phyloP scores from a whole-genome alignment of 345 rosid species.

The Populus pruinosa region DNA sequence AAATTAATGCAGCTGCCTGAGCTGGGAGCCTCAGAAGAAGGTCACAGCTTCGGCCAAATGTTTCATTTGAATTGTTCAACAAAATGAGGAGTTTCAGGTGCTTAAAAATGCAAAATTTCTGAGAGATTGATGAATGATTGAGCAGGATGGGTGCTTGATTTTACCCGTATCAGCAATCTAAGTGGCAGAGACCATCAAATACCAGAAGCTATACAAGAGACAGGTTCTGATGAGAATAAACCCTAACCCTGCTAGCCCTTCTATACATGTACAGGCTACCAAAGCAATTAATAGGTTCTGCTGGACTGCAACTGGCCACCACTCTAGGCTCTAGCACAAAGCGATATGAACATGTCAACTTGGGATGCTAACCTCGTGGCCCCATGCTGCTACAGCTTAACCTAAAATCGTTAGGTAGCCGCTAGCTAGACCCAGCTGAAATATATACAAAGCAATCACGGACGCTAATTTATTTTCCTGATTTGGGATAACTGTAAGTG shows the following conservation, averaged over 20 bases:
- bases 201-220: slow-evolving; percentile 1
- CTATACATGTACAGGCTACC: not conserved
- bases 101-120: slow-evolving; percentile 4
- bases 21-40: not conserved
- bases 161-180: not conserved
- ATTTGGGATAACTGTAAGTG: not conserved
- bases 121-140: not conserved
- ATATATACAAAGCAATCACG: not conserved
- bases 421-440: not conserved
- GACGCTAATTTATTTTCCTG: not conserved
- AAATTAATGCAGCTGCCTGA: not conserved
- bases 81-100: slow-evolving; percentile 4
- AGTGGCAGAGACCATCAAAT: not conserved
- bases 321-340: slow-evolving; percentile 3
- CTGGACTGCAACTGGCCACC: slow-evolving; percentile 27
- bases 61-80: not conserved
- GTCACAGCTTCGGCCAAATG: not conserved
- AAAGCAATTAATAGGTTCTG: slow-evolving; percentile 28
- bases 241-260: slow-evolving; percentile 26
- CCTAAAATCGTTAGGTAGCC: slow-evolving; percentile 17
- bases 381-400: slow-evolving; percentile 7
- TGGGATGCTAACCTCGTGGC: slow-evolving; percentile 8
- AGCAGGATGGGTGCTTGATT: not conserved
- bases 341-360: slow-evolving; percentile 14
- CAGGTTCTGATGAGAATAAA: not conserved